Percentiles rank a stretch among this genome's conserved stretches.
These are phyloP conservation scores for Blastobotrys raffinosifermentans DNA, from an alignment of 1,139 yeast species.

Conservation along the genomic window DNA sequence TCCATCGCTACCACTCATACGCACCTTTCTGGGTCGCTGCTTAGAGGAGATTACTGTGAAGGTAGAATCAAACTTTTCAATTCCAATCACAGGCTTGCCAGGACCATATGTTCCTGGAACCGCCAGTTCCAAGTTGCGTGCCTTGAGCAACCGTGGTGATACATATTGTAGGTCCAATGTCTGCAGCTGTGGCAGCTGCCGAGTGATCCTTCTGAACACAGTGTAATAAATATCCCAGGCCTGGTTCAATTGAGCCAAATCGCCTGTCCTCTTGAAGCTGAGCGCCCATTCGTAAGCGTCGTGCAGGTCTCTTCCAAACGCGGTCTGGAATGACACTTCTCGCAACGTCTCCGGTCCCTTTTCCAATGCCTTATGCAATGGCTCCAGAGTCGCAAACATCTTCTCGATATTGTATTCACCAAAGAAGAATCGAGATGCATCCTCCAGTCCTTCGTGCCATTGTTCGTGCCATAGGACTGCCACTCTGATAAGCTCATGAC, in stretches of 20 bases:
- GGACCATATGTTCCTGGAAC: conserved; percentile 92
- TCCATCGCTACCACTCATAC: conserved; percentile 85
- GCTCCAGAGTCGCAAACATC: conserved; percentile 88
- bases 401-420: conserved; percentile 93
- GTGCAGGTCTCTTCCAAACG: conserved; percentile 86
- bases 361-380: conserved; percentile 74
- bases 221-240: conserved; percentile 97
- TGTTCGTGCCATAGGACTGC: conserved; percentile 97
- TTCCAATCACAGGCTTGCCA: conserved; percentile 71
- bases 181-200: conserved; percentile 83
- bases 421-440: conserved; percentile 88
- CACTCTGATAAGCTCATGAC: conserved; percentile 85
- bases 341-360: conserved; percentile 89
- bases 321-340: conserved; percentile 87
- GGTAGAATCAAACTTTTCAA: conserved; percentile 71
- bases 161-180: conserved; percentile 88
- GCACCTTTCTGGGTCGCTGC: conserved; percentile 85
- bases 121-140: conserved; percentile 76
- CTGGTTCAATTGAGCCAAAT: conserved; percentile 82
- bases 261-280: conserved; percentile 78
- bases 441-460: conserved; percentile 97
- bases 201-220: conserved; percentile 83
- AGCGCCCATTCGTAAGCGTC: conserved; percentile 94
- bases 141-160: conserved; percentile 74
- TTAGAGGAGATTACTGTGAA: conserved; percentile 90